These are phyloP conservation scores for Penicillium sp. DNA, from an alignment of 2,329 filamentous ascomycete genomes.

Conservation along the genomic window DNA sequence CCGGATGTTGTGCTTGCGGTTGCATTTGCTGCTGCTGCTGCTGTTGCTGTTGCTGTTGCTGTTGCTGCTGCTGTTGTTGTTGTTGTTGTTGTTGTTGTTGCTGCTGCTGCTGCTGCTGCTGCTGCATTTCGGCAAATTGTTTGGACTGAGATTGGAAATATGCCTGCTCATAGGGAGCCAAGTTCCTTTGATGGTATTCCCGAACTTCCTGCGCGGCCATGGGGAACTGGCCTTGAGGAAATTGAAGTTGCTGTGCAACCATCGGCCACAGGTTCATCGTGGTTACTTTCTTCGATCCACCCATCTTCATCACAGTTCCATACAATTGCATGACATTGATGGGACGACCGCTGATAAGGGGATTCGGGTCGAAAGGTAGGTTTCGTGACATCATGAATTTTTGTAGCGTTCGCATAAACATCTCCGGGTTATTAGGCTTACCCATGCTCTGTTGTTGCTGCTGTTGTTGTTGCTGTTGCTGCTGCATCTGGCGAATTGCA, in stretches of 20 bases:
- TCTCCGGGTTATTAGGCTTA: conserved; percentile 56
- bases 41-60: conserved; percentile 21
- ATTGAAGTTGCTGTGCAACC: conserved; percentile 64
- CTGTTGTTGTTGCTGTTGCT: background rate
- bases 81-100: conserved; percentile 9
- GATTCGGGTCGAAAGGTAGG: conserved; percentile 72
- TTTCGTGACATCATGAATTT: conserved; percentile 76
- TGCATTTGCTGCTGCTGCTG: conserved; percentile 9
- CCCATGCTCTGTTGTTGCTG: conserved; percentile 35
- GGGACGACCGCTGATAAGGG: conserved; percentile 70
- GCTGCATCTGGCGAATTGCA: conserved; percentile 53
- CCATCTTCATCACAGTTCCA: conserved; percentile 71
- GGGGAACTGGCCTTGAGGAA: conserved; percentile 64
- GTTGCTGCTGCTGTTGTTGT: conserved; percentile 23
- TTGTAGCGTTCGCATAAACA: conserved; percentile 74
- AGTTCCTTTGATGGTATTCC: conserved; percentile 72
- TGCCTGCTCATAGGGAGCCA: conserved; percentile 71
- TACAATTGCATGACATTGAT: conserved; percentile 79
- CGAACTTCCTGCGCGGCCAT: conserved; percentile 69
- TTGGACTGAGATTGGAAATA: conserved; percentile 49
- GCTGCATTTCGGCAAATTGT: conserved; percentile 45
- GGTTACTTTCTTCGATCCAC: conserved; percentile 74
- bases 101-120: conserved; percentile 38
- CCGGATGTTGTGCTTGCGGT: conserved; percentile 9
- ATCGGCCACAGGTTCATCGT: conserved; percentile 71